Conservation (phyloP, 2,329 filamentous ascomycete genomes). For the Bipolaris cookei region DNA sequence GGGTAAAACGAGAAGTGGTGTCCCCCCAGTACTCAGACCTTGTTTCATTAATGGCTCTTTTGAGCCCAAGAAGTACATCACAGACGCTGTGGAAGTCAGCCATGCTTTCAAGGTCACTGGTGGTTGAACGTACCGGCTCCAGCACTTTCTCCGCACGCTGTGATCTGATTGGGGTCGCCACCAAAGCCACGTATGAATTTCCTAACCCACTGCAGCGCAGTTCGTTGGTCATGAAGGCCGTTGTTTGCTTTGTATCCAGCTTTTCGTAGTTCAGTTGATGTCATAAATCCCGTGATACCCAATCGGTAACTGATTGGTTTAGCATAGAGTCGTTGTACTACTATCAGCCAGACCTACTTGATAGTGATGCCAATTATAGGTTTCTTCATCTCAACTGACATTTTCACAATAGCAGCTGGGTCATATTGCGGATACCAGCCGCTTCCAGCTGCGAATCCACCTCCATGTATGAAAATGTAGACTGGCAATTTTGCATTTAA, state of each 20-base stretch:
- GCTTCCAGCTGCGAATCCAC: constrained; percentile 58
- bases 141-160: constrained; percentile 56
- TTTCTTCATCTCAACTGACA: constrained; percentile 52
- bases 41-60: constrained; percentile 44
- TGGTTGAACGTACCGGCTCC: constrained; percentile 51
- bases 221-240: constrained; percentile 45
- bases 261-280: constrained; percentile 56
- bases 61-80: constrained; percentile 36
- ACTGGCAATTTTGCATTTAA: constrained; percentile 54
- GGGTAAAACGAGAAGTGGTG: constrained; percentile 51
- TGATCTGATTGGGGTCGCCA: constrained; percentile 48
- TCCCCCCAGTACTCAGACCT: constrained; percentile 53
- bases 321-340: not conserved
- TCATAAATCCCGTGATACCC: constrained; percentile 48
- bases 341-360: constrained; percentile 48
- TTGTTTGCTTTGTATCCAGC: constrained; percentile 51
- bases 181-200: constrained; percentile 49
- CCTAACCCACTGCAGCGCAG: constrained; percentile 48
- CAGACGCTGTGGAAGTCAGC: constrained; percentile 30
- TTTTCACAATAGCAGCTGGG: constrained; percentile 53
- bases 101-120: not conserved
- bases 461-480: constrained; percentile 61
- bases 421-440: constrained; percentile 63
- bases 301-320: constrained; percentile 37
- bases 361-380: constrained; percentile 56